phyloP scores from a whole-genome alignment of 495 filamentous ascomycete species.

The Neurospora sp. region DNA sequence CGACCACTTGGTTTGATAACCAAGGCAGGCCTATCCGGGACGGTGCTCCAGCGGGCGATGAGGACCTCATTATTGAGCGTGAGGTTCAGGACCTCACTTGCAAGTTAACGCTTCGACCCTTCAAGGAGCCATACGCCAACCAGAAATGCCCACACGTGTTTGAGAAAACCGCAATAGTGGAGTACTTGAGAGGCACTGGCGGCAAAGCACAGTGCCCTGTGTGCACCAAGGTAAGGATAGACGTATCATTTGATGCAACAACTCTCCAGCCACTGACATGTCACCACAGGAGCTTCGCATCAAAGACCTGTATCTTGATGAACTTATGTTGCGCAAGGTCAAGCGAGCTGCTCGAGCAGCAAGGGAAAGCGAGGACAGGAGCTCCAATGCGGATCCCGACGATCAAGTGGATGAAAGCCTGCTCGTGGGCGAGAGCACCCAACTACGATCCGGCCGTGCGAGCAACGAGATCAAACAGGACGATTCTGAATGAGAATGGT shows the following conservation, averaged over 20 bases:
- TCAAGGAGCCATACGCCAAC: conserved; percentile 64
- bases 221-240: conserved; percentile 30
- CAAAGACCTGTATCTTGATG: conserved; percentile 31
- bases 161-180: conserved; percentile 59
- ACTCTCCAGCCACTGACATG: not conserved
- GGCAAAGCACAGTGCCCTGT: conserved; percentile 30
- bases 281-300: conserved; percentile 22
- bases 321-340: conserved; percentile 30
- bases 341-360: conserved; percentile 26
- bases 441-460: conserved; percentile 1
- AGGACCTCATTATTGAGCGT: conserved; percentile 64
- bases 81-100: conserved; percentile 66
- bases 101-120: conserved; percentile 66
- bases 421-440: conserved; percentile 10
- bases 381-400: conserved; percentile 17
- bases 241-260: not conserved
- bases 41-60: conserved; percentile 36
- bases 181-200: conserved; percentile 42
- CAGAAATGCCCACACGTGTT: conserved; percentile 75
- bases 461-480: conserved; percentile 11
- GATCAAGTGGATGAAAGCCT: conserved; percentile 20
- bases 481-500: conserved; percentile 1
- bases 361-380: conserved; percentile 16
- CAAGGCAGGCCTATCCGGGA: conserved; percentile 33
- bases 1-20: conserved; percentile 61